Base-by-base conservation (phyloP, 2,329 filamentous ascomycete genomes). In the Fusarium humuli region DNA sequence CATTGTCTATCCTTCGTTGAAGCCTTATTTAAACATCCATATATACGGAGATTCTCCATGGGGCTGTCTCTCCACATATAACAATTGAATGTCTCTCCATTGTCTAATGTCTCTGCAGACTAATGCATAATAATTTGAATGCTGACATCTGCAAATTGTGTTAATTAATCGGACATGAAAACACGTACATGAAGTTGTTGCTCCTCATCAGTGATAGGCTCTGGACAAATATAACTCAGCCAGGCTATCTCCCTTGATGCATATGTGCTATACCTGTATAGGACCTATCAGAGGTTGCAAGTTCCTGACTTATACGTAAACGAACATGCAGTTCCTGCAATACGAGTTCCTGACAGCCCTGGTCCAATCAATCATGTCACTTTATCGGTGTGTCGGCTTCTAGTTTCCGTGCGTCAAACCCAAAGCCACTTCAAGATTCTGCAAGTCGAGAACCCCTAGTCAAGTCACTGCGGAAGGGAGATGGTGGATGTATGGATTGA, bases 321-420 rank as follows among this genome's bases (percentile, higher is more conserved):
- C 12, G 53, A 41, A 40, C 49, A 54, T 50, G 27, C 25, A 34
- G 44, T 44, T 71, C 45, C 57, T 20, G 47, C 27, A 57, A 70
- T 57, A 66, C 56, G 61, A 70, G 44, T 52, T 25, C 57, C 45
- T 16, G 45, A 32, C 30, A 32, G 45, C 46, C 42, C 34, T 66
- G 55, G 50, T 29, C 59, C 68, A 71, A 71, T 62, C 68, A 69
- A 71, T 62, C 41, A 57, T 42, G 52, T 67, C 47, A 48, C 49
- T 54, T 49, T 41, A 55, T 70, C 61, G 47, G 25, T 34, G 48
- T 72, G 52, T 60, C 47, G 29, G 37, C 46, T 46, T 42, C 42
- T 50, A 40, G 50, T 32, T 56, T 53, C 50, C n/a, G 60, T 61
- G 50, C 63, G 54, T 29, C 54, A 30, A 64, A 50, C 16, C 41